A percentile compares a stretch with the other conserved stretches of the same genome.
phyloP scores from a whole-genome alignment of 2,329 filamentous ascomycete genomes.

The Fusarium graminum region DNA sequence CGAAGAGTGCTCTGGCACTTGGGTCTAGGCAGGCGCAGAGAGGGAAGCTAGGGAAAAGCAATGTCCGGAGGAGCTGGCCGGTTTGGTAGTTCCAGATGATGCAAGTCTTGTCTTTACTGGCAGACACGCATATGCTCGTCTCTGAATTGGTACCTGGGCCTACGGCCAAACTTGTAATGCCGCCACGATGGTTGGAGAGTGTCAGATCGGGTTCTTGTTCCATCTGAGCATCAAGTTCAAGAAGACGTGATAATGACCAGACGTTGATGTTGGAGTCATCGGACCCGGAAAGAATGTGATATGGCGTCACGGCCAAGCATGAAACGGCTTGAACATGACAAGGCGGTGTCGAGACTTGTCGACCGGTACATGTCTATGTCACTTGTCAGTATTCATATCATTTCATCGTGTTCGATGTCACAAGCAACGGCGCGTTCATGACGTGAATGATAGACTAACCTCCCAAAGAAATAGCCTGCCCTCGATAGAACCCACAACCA shows the following conservation, averaged over 20 bases:
- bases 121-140: conserved; percentile 86
- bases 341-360: conserved; percentile 80
- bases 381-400: conserved; percentile 43
- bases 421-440: conserved; percentile 33
- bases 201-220: conserved; percentile 79
- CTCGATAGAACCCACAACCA: conserved; percentile 85
- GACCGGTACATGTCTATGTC: conserved; percentile 76
- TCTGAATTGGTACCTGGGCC: conserved; percentile 76
- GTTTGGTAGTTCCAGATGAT: conserved; percentile 93
- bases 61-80: conserved; percentile 81
- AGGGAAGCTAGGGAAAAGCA: conserved; percentile 81
- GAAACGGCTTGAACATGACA: conserved; percentile 86
- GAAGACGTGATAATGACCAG: conserved; percentile 84
- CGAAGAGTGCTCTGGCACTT: conserved; percentile 84
- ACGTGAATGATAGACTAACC: conserved; percentile 63
- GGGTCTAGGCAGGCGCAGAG: conserved; percentile 83
- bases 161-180: conserved; percentile 73
- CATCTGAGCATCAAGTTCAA: conserved; percentile 68
- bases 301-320: conserved; percentile 77
- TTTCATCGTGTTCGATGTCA: conserved; percentile 26
- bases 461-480: conserved; percentile 94
- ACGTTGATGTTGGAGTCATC: conserved; percentile 92
- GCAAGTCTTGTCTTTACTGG: conserved; percentile 87
- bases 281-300: conserved; percentile 82
- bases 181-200: conserved; percentile 81